Conservation (phyloP, 148 eudicot genomes). For the Fagopyrum esculentum region DNA sequence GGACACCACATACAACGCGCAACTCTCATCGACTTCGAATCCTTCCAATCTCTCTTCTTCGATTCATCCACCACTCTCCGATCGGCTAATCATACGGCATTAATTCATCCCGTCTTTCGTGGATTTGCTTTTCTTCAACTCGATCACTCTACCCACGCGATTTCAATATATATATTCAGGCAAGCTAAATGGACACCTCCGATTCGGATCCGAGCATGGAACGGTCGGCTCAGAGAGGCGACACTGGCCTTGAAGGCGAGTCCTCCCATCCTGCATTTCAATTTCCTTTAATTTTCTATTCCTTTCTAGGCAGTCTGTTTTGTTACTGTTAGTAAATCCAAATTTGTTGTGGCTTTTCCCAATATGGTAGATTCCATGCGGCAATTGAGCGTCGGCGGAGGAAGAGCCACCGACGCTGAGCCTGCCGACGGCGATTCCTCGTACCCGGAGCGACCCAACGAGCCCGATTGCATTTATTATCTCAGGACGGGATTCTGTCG, state of each 20-base stretch:
- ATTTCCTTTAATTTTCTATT: not conserved
- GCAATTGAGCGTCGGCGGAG: slow-evolving; percentile 34
- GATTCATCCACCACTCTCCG: not conserved
- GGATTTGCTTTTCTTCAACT: not conserved
- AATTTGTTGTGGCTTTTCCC: slow-evolving; percentile 17
- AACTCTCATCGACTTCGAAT: not conserved
- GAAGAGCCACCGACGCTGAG: not conserved
- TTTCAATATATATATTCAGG: not conserved
- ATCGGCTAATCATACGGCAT: not conserved
- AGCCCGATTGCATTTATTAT: slow-evolving; percentile 58
- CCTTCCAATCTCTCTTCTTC: not conserved
- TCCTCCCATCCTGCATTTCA: slow-evolving; percentile 8
- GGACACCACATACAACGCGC: not conserved
- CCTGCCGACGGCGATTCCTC: slow-evolving; percentile 5
- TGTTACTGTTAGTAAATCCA: slow-evolving; percentile 9
- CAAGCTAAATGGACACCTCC: slow-evolving; percentile 15
- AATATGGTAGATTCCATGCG: slow-evolving; percentile 65
- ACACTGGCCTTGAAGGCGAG: slow-evolving; percentile 46
- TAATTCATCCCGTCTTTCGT: not conserved
- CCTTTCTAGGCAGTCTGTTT: not conserved
- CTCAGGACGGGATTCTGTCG: slow-evolving; percentile 58
- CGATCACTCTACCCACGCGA: not conserved
- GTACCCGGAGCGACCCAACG: slow-evolving; percentile 59
- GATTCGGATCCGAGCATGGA: slow-evolving; percentile 33
- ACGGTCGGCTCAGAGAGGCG: slow-evolving; percentile 28